Conservation (phyloP, 768 basidiomycete species). For the Mycena indigotica region DNA sequence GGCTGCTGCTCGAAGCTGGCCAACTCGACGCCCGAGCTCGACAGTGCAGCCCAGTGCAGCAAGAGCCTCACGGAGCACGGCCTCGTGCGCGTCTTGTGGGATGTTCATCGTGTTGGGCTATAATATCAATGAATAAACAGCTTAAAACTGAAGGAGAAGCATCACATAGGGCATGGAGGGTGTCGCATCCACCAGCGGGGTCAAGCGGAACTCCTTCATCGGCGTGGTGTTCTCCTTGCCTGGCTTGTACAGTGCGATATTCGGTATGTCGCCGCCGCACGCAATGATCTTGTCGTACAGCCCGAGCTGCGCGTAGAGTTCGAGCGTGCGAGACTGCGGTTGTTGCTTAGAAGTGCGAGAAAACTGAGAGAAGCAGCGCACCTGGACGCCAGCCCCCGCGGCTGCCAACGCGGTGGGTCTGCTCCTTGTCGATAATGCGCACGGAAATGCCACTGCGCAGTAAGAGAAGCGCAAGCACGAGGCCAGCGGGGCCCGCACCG, state of each 20-base stretch:
- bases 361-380: constrained; percentile 8
- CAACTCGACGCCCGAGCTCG: constrained; percentile 34
- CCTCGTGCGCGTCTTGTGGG: constrained; percentile 22
- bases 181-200: constrained; percentile 15
- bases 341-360: background rate
- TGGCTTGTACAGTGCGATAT: no score
- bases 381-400: constrained; percentile 30
- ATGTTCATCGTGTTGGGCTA: background rate
- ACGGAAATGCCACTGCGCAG: constrained; percentile 32
- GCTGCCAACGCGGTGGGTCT: constrained; percentile 22
- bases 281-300: constrained; percentile 16
- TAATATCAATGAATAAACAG: background rate
- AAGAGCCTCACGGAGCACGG: constrained; percentile 16
- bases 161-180: constrained; percentile 23
- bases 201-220: background rate
- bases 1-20: constrained; percentile 31
- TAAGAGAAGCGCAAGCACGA: constrained; percentile 34
- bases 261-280: background rate
- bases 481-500: constrained; percentile 27
- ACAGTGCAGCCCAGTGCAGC: constrained; percentile 13
- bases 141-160: background rate
- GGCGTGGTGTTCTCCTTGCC: constrained; percentile 9
- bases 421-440: constrained; percentile 33
- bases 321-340: constrained; percentile 16
- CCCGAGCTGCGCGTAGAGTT: constrained; percentile 30